Conservation (phyloP, 768 basidiomycete genomes). For the Peribolospora kevripleyi region DNA sequence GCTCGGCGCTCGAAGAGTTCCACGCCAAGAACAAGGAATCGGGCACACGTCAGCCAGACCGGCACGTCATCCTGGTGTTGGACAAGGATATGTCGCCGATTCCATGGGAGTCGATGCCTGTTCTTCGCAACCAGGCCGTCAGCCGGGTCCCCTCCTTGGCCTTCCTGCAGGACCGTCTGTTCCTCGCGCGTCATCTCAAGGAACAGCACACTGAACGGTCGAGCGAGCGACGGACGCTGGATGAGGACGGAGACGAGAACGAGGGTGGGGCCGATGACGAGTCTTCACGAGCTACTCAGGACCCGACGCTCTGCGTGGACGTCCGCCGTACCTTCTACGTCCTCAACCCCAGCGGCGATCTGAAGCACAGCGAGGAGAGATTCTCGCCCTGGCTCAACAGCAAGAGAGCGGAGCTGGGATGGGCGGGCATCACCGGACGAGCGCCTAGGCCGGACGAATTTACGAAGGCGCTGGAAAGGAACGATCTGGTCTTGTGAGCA, state of each 20-base stretch:
- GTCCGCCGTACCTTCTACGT: slow-evolving; percentile 51
- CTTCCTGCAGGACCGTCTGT: slow-evolving; percentile 63
- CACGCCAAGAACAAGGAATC: slow-evolving; percentile 21
- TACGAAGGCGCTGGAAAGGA: slow-evolving; percentile 38
- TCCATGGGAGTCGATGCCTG: slow-evolving; percentile 89
- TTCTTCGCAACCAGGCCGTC: slow-evolving; percentile 56
- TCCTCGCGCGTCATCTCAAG: slow-evolving; percentile 28
- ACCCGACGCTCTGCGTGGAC: slow-evolving; percentile 26
- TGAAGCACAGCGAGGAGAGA: slow-evolving; percentile 52
- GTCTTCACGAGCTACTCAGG: background rate
- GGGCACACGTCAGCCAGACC: slow-evolving; percentile 23
- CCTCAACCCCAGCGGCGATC: slow-evolving; percentile 79
- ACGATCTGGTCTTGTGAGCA: slow-evolving; percentile 76
- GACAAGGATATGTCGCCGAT: slow-evolving; percentile 71
- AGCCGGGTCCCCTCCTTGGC: slow-evolving; percentile 78
- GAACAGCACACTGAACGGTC: too few species aligned
- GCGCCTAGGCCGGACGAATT: slow-evolving; percentile 67
- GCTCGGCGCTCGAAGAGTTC: slow-evolving; percentile 50
- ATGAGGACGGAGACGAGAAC: too few species aligned
- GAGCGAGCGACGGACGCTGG: too few species aligned
- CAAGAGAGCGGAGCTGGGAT: slow-evolving; percentile 42
- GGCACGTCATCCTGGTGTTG: slow-evolving; percentile 65
- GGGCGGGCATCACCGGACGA: slow-evolving; percentile 57
- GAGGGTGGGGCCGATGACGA: too few species aligned
- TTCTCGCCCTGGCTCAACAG: slow-evolving; percentile 54